Conservation (phyloP, 2,329 filamentous ascomycete genomes). For the Trichoderma koningii region DNA sequence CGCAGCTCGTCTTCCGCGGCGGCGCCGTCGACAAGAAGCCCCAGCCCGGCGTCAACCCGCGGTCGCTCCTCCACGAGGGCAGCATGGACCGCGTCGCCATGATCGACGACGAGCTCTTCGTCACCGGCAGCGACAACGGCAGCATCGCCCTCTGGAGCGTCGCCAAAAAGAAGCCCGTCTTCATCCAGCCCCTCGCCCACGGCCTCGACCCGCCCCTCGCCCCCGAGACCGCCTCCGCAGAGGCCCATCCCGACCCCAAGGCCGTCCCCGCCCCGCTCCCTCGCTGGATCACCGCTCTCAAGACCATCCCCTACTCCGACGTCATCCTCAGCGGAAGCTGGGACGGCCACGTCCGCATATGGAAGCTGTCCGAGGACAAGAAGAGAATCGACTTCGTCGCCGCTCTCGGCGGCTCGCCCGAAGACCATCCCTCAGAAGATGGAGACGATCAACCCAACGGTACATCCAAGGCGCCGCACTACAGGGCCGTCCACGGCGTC, state of each 20-base stretch:
- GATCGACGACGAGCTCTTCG: slow-evolving; percentile 83
- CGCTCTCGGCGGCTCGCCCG: slow-evolving; percentile 50
- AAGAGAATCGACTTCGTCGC: slow-evolving; percentile 73
- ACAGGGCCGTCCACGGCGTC: slow-evolving; percentile 64
- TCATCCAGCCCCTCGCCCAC: slow-evolving; percentile 77
- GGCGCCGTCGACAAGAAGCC: slow-evolving; percentile 65
- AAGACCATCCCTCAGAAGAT: neutral
- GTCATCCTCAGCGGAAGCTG: slow-evolving; percentile 89
- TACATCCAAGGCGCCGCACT: slow-evolving; percentile 34
- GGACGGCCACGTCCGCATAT: slow-evolving; percentile 81
- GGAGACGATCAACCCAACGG: neutral
- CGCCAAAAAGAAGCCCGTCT: slow-evolving; percentile 92
- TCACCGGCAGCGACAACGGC: slow-evolving; percentile 93
- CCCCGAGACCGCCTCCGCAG: slow-evolving; percentile 72
- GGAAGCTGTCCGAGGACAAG: slow-evolving; percentile 84
- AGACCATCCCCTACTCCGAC: slow-evolving; percentile 86
- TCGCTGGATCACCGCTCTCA: slow-evolving; percentile 86
- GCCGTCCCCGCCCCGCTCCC: slow-evolving; percentile 67
- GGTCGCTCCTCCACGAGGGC: slow-evolving; percentile 68
- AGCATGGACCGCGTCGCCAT: slow-evolving; percentile 91
- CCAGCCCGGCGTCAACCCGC: slow-evolving; percentile 47
- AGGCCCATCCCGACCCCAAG: slow-evolving; percentile 61
- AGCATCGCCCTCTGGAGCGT: slow-evolving; percentile 83
- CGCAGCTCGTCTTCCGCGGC: slow-evolving; percentile 91
- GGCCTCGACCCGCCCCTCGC: slow-evolving; percentile 74